Percentiles rank a stretch among this genome's conserved stretches.
Evolutionary conservation across 2,329 filamentous ascomycete species (phyloP).

Genomic region (Knoxdaviesia capensis): DNA sequence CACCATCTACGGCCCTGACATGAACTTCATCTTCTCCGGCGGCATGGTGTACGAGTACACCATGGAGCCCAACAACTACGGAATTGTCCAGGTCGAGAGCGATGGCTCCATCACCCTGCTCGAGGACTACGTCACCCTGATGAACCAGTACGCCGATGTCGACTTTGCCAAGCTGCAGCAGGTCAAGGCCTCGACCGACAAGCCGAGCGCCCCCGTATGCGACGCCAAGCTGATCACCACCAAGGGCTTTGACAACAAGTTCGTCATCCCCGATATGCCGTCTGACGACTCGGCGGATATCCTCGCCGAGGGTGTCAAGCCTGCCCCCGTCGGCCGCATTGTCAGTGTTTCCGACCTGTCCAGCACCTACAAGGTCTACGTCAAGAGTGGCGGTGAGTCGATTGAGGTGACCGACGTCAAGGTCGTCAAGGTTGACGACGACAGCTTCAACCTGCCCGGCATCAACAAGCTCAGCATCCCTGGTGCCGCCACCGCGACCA

Average conservation of each 20-base stretch:
- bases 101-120: constrained; percentile 38
- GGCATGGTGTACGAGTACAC: constrained; percentile 69
- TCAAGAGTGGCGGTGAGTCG: constrained; percentile 19
- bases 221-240: constrained; percentile 42
- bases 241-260: constrained; percentile 55
- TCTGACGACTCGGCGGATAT: constrained; percentile 41
- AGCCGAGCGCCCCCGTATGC: constrained; percentile 40
- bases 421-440: constrained; percentile 23
- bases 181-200: constrained; percentile 32
- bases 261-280: constrained; percentile 52
- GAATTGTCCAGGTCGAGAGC: constrained; percentile 40
- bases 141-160: constrained; percentile 53
- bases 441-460: constrained; percentile 24
- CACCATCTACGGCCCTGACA: constrained; percentile 49
- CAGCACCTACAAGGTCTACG: constrained; percentile 24
- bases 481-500: constrained; percentile 1
- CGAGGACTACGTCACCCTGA: constrained; percentile 52
- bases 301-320: constrained; percentile 55
- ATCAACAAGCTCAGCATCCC: constrained; percentile 15
- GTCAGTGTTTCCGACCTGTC: constrained; percentile 45
- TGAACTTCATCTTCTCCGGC: constrained; percentile 50
- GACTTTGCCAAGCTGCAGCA: constrained; percentile 49
- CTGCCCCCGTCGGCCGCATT: constrained; percentile 44
- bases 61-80: constrained; percentile 46
- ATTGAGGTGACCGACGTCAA: constrained; percentile 21